A percentile compares a stretch with the other conserved stretches of the same genome.
These are phyloP conservation scores for Ganoderma lucidum DNA, from an alignment of 1,284 basidiomycete species.

Conservation along the genomic window DNA sequence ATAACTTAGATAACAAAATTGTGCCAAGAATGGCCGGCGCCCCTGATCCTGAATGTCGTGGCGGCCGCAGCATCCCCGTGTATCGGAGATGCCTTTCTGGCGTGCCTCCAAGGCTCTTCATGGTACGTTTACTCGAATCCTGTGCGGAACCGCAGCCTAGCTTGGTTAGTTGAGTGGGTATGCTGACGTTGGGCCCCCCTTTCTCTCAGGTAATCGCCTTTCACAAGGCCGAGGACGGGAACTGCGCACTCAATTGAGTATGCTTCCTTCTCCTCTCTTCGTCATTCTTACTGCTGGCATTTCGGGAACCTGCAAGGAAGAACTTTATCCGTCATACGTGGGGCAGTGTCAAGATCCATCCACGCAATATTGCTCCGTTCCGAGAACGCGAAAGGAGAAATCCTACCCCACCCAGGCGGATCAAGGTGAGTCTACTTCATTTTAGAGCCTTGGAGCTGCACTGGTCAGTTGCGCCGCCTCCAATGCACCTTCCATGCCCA, in stretches of 20 bases:
- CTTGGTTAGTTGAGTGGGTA: neutral
- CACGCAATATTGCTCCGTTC: neutral
- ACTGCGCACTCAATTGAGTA: neutral
- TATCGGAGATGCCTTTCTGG: neutral
- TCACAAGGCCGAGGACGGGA: neutral
- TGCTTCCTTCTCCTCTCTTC: neutral
- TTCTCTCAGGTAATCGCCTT: neutral
- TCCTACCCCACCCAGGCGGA: neutral
- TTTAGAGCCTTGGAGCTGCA: neutral
- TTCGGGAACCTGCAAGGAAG: neutral
- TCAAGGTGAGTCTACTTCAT: neutral
- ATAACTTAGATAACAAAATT: neutral
- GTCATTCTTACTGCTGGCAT: neutral
- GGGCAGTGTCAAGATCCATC: neutral
- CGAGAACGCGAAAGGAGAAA: neutral
- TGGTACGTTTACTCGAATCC: neutral
- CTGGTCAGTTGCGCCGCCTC: neutral
- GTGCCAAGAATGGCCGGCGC: neutral
- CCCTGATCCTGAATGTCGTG: neutral
- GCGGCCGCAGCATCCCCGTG: neutral
- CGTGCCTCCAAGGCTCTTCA: neutral
- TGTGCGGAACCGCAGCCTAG: neutral
- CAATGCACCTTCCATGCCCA: neutral
- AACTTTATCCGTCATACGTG: neutral
- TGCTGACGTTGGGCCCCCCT: neutral